Percentiles rank a stretch among this genome's conserved stretches.
Conservation (phyloP, 2,329 filamentous ascomycete genomes). For the Didymella glomerata region DNA sequence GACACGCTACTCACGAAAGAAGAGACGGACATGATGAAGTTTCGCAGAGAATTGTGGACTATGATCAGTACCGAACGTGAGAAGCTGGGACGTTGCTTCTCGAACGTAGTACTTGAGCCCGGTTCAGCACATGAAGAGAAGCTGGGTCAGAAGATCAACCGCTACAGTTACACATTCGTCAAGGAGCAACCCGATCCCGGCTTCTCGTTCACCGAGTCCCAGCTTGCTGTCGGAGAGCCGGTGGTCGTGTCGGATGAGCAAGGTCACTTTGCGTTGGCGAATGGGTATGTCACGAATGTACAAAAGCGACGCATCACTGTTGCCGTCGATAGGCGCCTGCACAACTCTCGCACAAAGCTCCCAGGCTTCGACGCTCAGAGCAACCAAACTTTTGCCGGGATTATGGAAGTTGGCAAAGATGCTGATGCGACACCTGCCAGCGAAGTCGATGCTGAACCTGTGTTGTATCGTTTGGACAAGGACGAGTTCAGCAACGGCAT, state of each 20-base stretch:
- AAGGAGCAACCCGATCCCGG: constrained; percentile 69
- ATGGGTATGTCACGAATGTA: constrained; percentile 86
- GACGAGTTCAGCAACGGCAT: constrained; percentile 99
- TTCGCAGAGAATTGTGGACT: constrained; percentile 91
- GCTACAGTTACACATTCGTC: constrained; percentile 84
- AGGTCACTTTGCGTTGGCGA: constrained; percentile 92
- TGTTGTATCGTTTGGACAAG: constrained; percentile 88
- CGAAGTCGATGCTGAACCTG: constrained; percentile 61
- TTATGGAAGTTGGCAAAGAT: constrained; percentile 81
- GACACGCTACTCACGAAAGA: constrained; percentile 92
- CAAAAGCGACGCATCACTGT: constrained; percentile 80
- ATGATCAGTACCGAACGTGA: constrained; percentile 91
- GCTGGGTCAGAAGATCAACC: constrained; percentile 83
- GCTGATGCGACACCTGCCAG: constrained; percentile 42
- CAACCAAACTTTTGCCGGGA: constrained; percentile 88
- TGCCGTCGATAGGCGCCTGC: constrained; percentile 86
- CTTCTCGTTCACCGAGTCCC: constrained; percentile 91
- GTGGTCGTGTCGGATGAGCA: constrained; percentile 96
- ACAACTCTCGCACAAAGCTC: constrained; percentile 81
- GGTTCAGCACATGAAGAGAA: constrained; percentile 75
- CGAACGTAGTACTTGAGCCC: constrained; percentile 83
- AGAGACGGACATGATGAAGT: constrained; percentile 87
- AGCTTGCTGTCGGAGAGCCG: constrained; percentile 85
- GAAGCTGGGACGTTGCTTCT: constrained; percentile 87
- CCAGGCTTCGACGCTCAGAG: constrained; percentile 75